These are phyloP conservation scores for Epicoccum sorghinum DNA, from an alignment of 2,329 filamentous ascomycete species.

Conservation along the genomic window DNA sequence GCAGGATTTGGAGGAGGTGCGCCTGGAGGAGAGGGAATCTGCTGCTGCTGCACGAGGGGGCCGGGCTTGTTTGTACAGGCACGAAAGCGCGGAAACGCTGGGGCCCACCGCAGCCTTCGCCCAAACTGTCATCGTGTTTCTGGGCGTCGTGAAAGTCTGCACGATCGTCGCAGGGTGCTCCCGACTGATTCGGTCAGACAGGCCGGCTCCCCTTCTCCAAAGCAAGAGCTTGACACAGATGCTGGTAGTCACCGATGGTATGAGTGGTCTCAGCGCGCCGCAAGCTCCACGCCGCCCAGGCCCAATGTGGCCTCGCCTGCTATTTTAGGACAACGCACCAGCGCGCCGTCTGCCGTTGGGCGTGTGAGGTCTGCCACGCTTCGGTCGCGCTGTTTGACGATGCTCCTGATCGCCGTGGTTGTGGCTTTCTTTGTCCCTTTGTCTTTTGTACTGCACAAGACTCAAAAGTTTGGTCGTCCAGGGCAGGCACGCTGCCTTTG, in stretches of 20 bases:
- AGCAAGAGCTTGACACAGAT: slow-evolving; percentile 14
- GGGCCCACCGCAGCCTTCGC: slow-evolving; percentile 15
- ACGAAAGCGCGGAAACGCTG: slow-evolving; percentile 24
- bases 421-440: slow-evolving; percentile 11
- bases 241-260: slow-evolving; percentile 5
- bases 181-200: slow-evolving; percentile 21
- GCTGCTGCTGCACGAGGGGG: slow-evolving; percentile 22
- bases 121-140: slow-evolving; percentile 12
- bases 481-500: slow-evolving; percentile 3
- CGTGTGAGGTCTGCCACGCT: slow-evolving; percentile 23
- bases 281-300: slow-evolving; percentile 9
- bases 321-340: slow-evolving; percentile 32
- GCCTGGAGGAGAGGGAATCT: slow-evolving; percentile 16
- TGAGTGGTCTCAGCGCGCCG: slow-evolving; percentile 11
- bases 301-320: slow-evolving; percentile 17
- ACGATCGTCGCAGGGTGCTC: slow-evolving; percentile 32
- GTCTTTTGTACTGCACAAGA: background rate
- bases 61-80: slow-evolving; percentile 32
- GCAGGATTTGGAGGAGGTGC: slow-evolving; percentile 21
- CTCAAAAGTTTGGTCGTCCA: background rate
- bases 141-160: slow-evolving; percentile 12
- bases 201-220: slow-evolving; percentile 18
- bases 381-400: slow-evolving; percentile 26
- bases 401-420: slow-evolving; percentile 14
- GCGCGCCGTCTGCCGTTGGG: slow-evolving; percentile 28